Conservation (phyloP, 2,329 filamentous ascomycete species). For the Diplodia seriata region DNA sequence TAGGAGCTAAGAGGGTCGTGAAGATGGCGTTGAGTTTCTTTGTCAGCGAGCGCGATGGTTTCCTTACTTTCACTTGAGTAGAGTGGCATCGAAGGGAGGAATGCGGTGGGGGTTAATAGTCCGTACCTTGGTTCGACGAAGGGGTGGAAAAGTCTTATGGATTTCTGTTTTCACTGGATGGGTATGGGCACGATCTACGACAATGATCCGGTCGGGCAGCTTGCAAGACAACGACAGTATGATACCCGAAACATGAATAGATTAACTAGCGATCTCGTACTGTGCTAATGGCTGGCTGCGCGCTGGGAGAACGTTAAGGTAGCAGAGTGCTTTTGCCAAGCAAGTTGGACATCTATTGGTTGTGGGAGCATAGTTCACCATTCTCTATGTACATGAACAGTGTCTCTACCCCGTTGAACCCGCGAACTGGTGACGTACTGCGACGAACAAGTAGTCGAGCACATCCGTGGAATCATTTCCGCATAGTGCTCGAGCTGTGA, state of each 20-base stretch:
- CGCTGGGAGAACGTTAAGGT: background rate
- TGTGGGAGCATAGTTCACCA: background rate
- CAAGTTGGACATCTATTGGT: background rate
- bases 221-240: slow-evolving; percentile 28
- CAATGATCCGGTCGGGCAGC: slow-evolving; percentile 12
- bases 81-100: background rate
- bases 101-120: slow-evolving; percentile 22
- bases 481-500: background rate
- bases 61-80: background rate
- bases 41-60: background rate
- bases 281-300: slow-evolving; percentile 10
- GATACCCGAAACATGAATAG: slow-evolving; percentile 32
- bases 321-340: background rate
- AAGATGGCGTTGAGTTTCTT: slow-evolving; percentile 1
- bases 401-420: background rate
- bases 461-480: background rate
- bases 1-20: background rate
- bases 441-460: background rate
- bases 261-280: slow-evolving; percentile 28
- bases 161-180: background rate
- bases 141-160: slow-evolving; percentile 1
- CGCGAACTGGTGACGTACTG: background rate
- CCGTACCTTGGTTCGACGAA: slow-evolving; percentile 14
- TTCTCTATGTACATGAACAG: background rate
- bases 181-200: background rate